Evolutionary conservation across 176 grass and related monocot genomes (phyloP).

Genomic region (Aegilops sharonensis): DNA sequence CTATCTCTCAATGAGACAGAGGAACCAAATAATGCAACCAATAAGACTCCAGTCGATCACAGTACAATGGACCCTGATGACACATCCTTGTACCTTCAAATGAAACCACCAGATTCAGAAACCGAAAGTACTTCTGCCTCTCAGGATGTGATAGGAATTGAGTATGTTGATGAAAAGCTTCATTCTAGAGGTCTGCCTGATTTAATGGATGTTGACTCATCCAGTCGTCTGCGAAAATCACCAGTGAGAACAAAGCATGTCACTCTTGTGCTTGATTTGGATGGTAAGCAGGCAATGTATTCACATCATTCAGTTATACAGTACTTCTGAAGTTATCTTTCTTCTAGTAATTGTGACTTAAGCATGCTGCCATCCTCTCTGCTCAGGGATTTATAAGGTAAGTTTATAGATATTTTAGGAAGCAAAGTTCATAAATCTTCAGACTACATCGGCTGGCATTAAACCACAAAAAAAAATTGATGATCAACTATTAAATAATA

Average conservation of each 20-base stretch:
- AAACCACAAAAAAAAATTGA: neutral
- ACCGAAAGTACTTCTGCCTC: constrained; percentile 31
- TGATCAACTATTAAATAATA: constrained; percentile 6
- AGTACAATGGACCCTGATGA: constrained; percentile 51
- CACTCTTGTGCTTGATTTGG: constrained; percentile 99
- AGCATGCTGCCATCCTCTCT: neutral
- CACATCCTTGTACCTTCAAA: constrained; percentile 73
- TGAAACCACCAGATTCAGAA: constrained; percentile 52
- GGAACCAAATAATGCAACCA: constrained; percentile 25
- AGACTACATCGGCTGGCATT: neutral
- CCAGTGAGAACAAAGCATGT: constrained; percentile 46
- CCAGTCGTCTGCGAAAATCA: constrained; percentile 33
- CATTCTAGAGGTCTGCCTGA: constrained; percentile 51
- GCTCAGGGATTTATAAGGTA: neutral
- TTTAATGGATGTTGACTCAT: constrained; percentile 72
- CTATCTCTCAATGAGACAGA: constrained; percentile 57
- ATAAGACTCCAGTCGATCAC: constrained; percentile 23
- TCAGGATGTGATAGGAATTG: constrained; percentile 45
- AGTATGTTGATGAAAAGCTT: constrained; percentile 63
- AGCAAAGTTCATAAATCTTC: constrained; percentile 1
- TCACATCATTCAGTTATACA: constrained; percentile 8
- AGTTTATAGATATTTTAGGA: neutral
- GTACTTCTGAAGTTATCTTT: constrained; percentile 6
- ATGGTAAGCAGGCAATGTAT: constrained; percentile 60
- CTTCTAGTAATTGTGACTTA: neutral